These are phyloP conservation scores for Podila clonocystis DNA, from an alignment of 192 early-diverging fungal genomes.

Conservation along the genomic window DNA sequence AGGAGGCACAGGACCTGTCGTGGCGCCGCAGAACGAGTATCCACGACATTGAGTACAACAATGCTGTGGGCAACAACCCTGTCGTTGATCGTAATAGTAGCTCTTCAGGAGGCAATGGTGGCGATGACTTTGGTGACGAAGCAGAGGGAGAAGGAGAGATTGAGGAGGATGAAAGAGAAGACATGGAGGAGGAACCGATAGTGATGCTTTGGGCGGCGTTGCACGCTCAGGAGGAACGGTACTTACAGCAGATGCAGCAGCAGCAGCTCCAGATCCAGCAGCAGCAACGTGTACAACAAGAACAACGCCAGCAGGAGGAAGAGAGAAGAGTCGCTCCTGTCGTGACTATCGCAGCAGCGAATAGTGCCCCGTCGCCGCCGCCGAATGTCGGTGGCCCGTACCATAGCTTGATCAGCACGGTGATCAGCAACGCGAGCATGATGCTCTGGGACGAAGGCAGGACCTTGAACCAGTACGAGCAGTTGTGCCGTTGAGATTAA, in stretches of 20 bases:
- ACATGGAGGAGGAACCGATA: conserved; percentile 27
- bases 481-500: conserved; percentile 26
- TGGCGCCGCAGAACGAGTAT: conserved; percentile 30
- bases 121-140: not conserved
- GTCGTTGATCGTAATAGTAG: not conserved
- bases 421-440: conserved; percentile 46
- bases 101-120: too few relatives aligned
- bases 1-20: conserved; percentile 5
- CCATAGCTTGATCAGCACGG: conserved; percentile 37
- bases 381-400: conserved; percentile 20
- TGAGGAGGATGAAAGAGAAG: conserved; percentile 8
- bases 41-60: conserved; percentile 45
- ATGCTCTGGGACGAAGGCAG: conserved; percentile 44
- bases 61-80: conserved; percentile 15
- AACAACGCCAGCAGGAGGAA: not conserved
- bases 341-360: not conserved
- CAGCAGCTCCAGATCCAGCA: conserved; percentile 6
- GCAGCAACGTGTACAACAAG: not conserved
- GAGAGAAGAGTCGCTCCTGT: not conserved
- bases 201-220: conserved; percentile 45
- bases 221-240: conserved; percentile 37
- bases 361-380: not conserved
- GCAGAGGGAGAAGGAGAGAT: not conserved
- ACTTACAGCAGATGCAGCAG: conserved; percentile 45
- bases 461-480: conserved; percentile 27